These are phyloP conservation scores for Petasospora rhodanensis DNA, from an alignment of 1,139 yeast genomes.

Conservation along the genomic window DNA sequence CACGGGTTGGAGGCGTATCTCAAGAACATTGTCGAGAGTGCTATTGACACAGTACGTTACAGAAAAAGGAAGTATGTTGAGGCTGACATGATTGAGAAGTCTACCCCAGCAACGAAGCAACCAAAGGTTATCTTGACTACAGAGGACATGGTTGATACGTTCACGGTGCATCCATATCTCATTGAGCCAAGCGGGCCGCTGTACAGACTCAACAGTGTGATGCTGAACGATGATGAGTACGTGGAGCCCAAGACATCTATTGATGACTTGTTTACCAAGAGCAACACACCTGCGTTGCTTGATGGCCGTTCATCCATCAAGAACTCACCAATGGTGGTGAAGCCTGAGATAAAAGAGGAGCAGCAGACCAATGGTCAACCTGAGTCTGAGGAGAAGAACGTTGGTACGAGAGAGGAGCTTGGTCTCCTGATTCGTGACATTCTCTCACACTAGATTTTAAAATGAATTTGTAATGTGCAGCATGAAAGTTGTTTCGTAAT, in stretches of 20 bases:
- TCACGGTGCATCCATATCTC: constrained; percentile 60
- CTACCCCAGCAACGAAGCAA: constrained; percentile 11
- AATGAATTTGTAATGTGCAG: not conserved
- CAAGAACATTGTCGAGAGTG: constrained; percentile 67
- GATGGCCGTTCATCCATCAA: too few species aligned
- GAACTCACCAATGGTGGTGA: constrained; percentile 10
- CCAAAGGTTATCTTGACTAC: constrained; percentile 45
- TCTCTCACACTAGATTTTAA: constrained; percentile 9
- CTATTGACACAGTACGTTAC: constrained; percentile 67
- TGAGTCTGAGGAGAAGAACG: constrained; percentile 26
- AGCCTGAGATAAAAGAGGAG: constrained; percentile 9
- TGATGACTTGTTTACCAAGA: constrained; percentile 34
- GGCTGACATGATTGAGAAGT: not conserved
- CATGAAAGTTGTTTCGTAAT: too few species aligned
- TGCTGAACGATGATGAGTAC: constrained; percentile 56
- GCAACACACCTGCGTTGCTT: too few species aligned
- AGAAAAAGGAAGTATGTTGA: constrained; percentile 45
- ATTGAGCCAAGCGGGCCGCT: constrained; percentile 65
- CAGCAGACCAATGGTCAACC: not conserved
- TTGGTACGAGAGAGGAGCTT: constrained; percentile 65
- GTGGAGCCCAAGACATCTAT: constrained; percentile 38
- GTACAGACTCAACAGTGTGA: constrained; percentile 45
- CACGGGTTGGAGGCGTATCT: constrained; percentile 79
- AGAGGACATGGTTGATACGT: constrained; percentile 62
- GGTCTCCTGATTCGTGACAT: constrained; percentile 68